Conservation (phyloP, 306 rosid genomes). For the Gastrolobium villosum region DNA sequence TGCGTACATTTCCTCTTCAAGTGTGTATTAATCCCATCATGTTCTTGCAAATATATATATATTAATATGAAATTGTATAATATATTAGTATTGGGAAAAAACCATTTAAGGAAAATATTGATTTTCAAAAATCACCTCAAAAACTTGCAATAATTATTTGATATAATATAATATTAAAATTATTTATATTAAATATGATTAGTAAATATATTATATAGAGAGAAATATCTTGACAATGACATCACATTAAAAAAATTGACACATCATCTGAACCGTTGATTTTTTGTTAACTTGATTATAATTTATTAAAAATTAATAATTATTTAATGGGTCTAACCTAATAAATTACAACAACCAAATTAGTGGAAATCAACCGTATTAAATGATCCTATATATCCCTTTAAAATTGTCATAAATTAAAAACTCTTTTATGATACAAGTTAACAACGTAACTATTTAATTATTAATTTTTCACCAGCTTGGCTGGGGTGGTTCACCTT, state of each 20-base stretch:
- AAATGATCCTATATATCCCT: too few relatives aligned
- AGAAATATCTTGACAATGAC: too few relatives aligned
- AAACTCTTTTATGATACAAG: background rate
- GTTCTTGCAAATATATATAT: background rate
- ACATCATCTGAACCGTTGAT: background rate
- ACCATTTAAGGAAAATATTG: background rate
- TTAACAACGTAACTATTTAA: background rate
- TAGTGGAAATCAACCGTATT: too few relatives aligned
- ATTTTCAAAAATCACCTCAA: background rate
- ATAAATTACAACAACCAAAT: too few relatives aligned
- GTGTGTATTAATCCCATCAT: conserved; percentile 2
- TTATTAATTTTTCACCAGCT: background rate
- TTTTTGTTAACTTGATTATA: too few relatives aligned
- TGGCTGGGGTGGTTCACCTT: too few relatives aligned
- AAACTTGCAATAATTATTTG: background rate
- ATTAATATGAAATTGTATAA: background rate
- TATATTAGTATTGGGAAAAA: background rate
- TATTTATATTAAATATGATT: background rate
- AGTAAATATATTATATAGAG: too few relatives aligned
- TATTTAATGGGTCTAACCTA: too few relatives aligned
- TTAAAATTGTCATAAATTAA: background rate
- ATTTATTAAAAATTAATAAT: too few relatives aligned
- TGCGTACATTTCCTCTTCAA: conserved; percentile 28
- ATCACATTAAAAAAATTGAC: background rate
- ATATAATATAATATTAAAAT: background rate